Evolutionary conservation across 2,329 filamentous ascomycete genomes (phyloP).

Genomic region (Ophiognomonia clavigignenti-juglandacearum): DNA sequence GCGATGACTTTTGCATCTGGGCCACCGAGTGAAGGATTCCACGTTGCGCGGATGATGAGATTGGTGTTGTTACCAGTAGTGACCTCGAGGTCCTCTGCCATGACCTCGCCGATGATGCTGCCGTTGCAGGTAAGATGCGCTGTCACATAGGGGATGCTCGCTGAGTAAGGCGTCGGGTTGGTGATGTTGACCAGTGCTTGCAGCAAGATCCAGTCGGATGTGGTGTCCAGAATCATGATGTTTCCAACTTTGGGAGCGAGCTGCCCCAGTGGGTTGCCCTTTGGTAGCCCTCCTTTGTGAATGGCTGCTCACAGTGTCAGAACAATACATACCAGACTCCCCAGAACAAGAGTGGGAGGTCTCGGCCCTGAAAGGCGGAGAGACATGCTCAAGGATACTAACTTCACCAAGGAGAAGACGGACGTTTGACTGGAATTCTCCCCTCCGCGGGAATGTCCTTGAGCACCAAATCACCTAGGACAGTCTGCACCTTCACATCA

Average conservation of each 20-base stretch:
- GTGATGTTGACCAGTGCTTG: conserved; percentile 74
- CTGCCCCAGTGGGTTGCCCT: conserved; percentile 36
- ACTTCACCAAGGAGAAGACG: conserved; percentile 56
- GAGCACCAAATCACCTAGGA: conserved; percentile 74
- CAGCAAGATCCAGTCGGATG: conserved; percentile 64
- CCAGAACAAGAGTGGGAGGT: background rate
- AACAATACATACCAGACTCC: conserved; percentile 2
- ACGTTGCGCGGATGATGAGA: conserved; percentile 62
- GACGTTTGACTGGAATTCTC: conserved; percentile 87
- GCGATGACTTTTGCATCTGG: conserved; percentile 57
- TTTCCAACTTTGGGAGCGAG: conserved; percentile 63
- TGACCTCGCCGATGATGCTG: conserved; percentile 71
- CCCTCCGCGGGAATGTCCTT: conserved; percentile 83
- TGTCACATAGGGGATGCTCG: conserved; percentile 73
- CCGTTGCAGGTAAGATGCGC: conserved; percentile 71
- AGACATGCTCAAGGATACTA: conserved; percentile 27
- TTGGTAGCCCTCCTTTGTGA: conserved; percentile 7
- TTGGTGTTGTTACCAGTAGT: conserved; percentile 67
- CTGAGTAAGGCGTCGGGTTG: conserved; percentile 85
- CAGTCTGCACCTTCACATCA: conserved; percentile 76
- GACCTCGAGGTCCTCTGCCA: conserved; percentile 58
- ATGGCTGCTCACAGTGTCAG: conserved; percentile 12
- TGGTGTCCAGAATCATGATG: conserved; percentile 69
- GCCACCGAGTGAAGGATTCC: conserved; percentile 68
- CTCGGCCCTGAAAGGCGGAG: conserved; percentile 2